Percentiles rank a stretch among this genome's conserved stretches.
These are phyloP conservation scores for Pseudoturritis turrita DNA, from an alignment of 345 rosid genomes.

Conservation along the genomic window DNA sequence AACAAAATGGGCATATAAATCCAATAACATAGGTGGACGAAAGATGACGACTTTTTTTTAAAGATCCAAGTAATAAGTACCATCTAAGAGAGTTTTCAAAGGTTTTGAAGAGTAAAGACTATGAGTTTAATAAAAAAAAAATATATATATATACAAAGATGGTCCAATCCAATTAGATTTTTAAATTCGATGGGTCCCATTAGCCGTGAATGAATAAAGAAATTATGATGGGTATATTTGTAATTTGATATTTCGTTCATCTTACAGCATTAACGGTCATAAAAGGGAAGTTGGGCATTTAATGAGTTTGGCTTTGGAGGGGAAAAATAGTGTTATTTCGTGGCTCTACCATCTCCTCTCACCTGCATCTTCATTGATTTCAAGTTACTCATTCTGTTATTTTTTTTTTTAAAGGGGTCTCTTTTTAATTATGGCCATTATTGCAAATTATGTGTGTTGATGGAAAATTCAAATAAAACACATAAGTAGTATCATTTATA, in stretches of 20 bases:
- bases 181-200: slow-evolving; percentile 27
- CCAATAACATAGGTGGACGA: slow-evolving; percentile 17
- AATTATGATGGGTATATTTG: background rate
- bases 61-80: slow-evolving; percentile 10
- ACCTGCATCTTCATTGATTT: slow-evolving; percentile 24
- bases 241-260: slow-evolving; percentile 15
- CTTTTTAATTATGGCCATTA: slow-evolving; percentile 23
- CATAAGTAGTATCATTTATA: background rate
- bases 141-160: slow-evolving; percentile 6
- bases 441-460: slow-evolving; percentile 20
- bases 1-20: background rate
- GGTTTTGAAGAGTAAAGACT: slow-evolving; percentile 23
- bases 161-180: background rate
- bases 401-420: background rate
- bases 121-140: background rate
- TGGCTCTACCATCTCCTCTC: slow-evolving; percentile 30
- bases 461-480: background rate
- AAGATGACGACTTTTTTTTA: slow-evolving; percentile 3
- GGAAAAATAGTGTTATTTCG: slow-evolving; percentile 6
- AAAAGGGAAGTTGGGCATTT: slow-evolving; percentile 33
- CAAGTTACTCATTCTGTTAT: slow-evolving; percentile 29
- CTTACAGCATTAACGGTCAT: slow-evolving; percentile 32
- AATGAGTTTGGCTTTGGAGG: slow-evolving; percentile 15
- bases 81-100: slow-evolving; percentile 6
- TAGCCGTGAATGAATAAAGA: background rate